Percentiles rank a stretch among this genome's conserved stretches.
Evolutionary conservation across 169 alveolate genomes (phyloP).

Genomic region (Eimeria maxima): DNA sequence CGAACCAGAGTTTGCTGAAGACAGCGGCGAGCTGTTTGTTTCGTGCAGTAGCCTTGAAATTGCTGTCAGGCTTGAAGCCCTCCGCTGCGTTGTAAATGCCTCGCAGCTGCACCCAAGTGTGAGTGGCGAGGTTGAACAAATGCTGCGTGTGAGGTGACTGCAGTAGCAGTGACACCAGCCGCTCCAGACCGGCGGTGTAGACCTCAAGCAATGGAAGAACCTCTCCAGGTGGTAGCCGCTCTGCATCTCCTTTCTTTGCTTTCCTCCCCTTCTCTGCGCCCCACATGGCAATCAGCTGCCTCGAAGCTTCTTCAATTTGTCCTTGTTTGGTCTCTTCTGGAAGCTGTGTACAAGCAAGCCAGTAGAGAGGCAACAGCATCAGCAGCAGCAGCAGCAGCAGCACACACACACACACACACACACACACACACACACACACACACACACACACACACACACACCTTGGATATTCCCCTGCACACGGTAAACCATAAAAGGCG

Average conservation of each 20-base stretch:
- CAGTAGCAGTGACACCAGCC: constrained; percentile 31
- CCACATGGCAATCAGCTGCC: no score
- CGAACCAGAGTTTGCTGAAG: constrained; percentile 72
- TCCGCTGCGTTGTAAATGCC: constrained; percentile 72
- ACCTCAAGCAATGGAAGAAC: not conserved
- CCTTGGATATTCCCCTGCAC: no score
- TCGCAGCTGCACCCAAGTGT: constrained; percentile 65
- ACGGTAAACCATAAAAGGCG: not conserved
- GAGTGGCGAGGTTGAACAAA: constrained; percentile 45
- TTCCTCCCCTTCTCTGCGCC: not conserved
- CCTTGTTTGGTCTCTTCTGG: no score
- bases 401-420: no score
- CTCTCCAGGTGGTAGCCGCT: not conserved
- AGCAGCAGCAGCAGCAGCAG: no score
- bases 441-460: no score
- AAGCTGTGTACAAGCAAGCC: no score
- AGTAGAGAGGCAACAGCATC: no score
- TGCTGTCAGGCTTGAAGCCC: constrained; percentile 46
- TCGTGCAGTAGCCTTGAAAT: not conserved
- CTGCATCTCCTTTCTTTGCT: not conserved
- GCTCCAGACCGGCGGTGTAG: constrained; percentile 20
- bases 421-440: no score
- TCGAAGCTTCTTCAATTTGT: no score
- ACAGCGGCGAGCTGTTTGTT: constrained; percentile 46
- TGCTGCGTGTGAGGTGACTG: constrained; percentile 18